Evolutionary conservation across 495 filamentous ascomycete species (phyloP).

Genomic region (Copromyces sp.): DNA sequence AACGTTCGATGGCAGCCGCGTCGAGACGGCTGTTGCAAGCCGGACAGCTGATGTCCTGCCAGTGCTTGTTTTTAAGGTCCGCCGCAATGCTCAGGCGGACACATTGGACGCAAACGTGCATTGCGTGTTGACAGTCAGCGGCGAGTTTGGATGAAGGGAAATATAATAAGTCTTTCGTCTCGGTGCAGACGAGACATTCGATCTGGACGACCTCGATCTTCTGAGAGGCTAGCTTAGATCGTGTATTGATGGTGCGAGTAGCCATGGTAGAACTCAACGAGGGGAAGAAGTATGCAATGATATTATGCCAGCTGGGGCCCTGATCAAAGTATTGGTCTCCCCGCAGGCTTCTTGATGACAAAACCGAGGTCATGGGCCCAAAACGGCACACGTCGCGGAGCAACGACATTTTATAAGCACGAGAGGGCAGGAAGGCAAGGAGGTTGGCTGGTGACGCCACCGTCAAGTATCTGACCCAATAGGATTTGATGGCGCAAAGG

Average conservation of each 20-base stretch:
- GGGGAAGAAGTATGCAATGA: neutral
- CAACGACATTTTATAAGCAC: neutral
- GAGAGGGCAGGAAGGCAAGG: neutral
- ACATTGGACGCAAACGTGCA: constrained; percentile 1
- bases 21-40: neutral
- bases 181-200: constrained; percentile 7
- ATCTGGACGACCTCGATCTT: neutral
- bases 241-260: neutral
- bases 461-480: neutral
- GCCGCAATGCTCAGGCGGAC: neutral
- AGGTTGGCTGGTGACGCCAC: neutral
- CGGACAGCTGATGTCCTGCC: constrained; percentile 1
- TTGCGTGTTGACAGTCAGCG: neutral
- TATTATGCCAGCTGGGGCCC: neutral
- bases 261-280: neutral
- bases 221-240: neutral
- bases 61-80: neutral
- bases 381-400: neutral
- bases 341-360: neutral
- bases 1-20: neutral
- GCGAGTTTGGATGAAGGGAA: constrained; percentile 1
- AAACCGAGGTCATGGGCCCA: neutral
- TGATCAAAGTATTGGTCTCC: neutral
- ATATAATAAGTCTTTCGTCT: neutral
- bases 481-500: neutral